Conservation (phyloP, 371 early-diverging fungal species). For the Cokeromyces recurvatus region DNA sequence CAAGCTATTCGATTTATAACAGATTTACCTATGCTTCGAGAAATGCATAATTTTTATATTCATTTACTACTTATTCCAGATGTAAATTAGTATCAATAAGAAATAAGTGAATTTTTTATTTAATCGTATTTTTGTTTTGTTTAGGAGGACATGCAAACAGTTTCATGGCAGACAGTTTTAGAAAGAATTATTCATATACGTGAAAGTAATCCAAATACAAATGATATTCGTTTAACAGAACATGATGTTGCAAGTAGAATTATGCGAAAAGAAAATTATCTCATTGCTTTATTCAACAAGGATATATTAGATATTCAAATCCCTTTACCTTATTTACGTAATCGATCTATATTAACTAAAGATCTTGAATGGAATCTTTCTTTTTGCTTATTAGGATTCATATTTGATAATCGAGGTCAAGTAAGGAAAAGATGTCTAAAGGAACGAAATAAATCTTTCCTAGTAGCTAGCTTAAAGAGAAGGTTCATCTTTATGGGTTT, state of each 20-base stretch:
- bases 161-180: conserved; percentile 76
- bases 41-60: conserved; percentile 84
- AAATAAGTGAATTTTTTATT: neutral
- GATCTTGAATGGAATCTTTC: conserved; percentile 91
- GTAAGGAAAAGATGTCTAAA: conserved; percentile 76
- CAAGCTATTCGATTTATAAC: conserved; percentile 63
- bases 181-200: conserved; percentile 65
- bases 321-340: conserved; percentile 50
- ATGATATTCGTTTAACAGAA: conserved; percentile 69
- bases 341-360: conserved; percentile 66
- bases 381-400: conserved; percentile 77
- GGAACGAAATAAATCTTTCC: conserved; percentile 53
- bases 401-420: conserved; percentile 84
- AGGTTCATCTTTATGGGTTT: conserved; percentile 87
- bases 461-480: conserved; percentile 67
- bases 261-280: conserved; percentile 95
- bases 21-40: conserved; percentile 68
- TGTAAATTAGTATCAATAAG: conserved; percentile 31
- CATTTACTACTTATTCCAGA: conserved; percentile 80
- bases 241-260: conserved; percentile 90
- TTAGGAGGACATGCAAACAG: conserved; percentile 73
- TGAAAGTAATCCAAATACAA: conserved; percentile 64
- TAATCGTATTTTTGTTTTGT: neutral
- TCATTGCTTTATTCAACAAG: conserved; percentile 93
- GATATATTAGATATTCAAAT: conserved; percentile 77